Conservation (phyloP, 1,139 yeast species). For the Yamadazyma trypodendri region DNA sequence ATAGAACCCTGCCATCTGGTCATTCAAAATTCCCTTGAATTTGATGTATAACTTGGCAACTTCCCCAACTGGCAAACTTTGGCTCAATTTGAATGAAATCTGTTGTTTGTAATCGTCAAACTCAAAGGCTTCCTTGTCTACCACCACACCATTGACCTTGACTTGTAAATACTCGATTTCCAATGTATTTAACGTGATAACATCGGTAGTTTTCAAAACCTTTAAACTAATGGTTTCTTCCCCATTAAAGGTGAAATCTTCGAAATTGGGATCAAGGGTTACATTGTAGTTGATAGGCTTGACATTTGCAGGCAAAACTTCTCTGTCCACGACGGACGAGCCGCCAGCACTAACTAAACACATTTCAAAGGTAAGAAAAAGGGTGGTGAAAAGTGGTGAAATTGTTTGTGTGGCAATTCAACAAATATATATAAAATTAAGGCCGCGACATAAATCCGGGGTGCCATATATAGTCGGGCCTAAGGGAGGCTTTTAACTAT, state of each 20-base stretch:
- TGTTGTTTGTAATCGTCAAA: conserved; percentile 59
- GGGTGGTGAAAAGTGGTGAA: not conserved
- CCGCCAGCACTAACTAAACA: conserved; percentile 3
- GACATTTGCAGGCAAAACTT: conserved; percentile 70
- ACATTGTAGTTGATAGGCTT: conserved; percentile 71
- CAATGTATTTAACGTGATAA: conserved; percentile 56
- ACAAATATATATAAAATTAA: not conserved
- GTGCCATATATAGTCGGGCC: too few species aligned
- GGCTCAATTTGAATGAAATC: conserved; percentile 58
- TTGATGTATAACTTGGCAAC: conserved; percentile 47
- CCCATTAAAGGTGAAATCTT: conserved; percentile 70
- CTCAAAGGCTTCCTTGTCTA: conserved; percentile 26
- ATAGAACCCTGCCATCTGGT: conserved; percentile 87
- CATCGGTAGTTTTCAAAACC: conserved; percentile 54
- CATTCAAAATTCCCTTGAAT: conserved; percentile 72
- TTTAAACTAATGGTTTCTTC: conserved; percentile 61
- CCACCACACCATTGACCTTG: conserved; percentile 37
- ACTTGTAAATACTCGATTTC: conserved; percentile 65
- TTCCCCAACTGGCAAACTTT: conserved; percentile 46
- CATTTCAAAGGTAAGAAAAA: not conserved
- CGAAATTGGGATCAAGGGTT: conserved; percentile 71
- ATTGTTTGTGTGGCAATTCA: not conserved
- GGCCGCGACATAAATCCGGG: not conserved
- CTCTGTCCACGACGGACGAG: conserved; percentile 40
- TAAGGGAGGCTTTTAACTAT: too few species aligned